phyloP scores from a whole-genome alignment of 2,329 filamentous ascomycete genomes.

The Paecilomyces variotii region DNA sequence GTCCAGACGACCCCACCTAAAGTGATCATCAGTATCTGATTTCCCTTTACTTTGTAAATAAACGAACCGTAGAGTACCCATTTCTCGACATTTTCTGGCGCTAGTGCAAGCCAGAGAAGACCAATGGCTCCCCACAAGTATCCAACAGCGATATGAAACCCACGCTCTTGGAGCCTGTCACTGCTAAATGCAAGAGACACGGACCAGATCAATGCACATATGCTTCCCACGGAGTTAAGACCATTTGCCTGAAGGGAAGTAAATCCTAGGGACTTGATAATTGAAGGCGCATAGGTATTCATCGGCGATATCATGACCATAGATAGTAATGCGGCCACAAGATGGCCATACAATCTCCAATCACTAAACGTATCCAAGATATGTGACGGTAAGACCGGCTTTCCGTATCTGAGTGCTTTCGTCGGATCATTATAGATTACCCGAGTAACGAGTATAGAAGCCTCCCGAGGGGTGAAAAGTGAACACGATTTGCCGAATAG shows the following conservation, averaged over 20 bases:
- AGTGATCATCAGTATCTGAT: too few relatives aligned
- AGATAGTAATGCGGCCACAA: slow-evolving; percentile 5
- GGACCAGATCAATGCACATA: slow-evolving; percentile 8
- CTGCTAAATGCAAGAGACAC: slow-evolving; percentile 12
- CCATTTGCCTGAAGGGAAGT: slow-evolving; percentile 40
- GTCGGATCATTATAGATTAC: too few relatives aligned
- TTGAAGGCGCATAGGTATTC: slow-evolving; percentile 44
- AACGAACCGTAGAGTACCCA: too few relatives aligned
- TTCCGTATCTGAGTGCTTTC: too few relatives aligned
- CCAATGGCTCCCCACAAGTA: slow-evolving; percentile 14
- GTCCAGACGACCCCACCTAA: too few relatives aligned
- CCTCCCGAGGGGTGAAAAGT: slow-evolving; percentile 10
- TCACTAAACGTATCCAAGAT: too few relatives aligned
- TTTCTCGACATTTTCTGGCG: slow-evolving; percentile 11
- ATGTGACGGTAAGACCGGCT: too few relatives aligned
- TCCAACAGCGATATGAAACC: slow-evolving; percentile 13
- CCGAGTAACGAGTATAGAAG: slow-evolving; percentile 5
- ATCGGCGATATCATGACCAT: slow-evolving; percentile 8
- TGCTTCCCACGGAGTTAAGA: slow-evolving; percentile 41
- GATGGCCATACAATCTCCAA: slow-evolving; percentile 4
- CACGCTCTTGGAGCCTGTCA: slow-evolving; percentile 10
- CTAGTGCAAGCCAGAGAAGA: slow-evolving; percentile 14
- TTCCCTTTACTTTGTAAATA: too few relatives aligned
- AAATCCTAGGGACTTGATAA: slow-evolving; percentile 45
- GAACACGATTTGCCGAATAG: slow-evolving; percentile 7